Evolutionary conservation across 176 grass and related monocot species (phyloP).

Genomic region (Tillandsia leiboldiana): DNA sequence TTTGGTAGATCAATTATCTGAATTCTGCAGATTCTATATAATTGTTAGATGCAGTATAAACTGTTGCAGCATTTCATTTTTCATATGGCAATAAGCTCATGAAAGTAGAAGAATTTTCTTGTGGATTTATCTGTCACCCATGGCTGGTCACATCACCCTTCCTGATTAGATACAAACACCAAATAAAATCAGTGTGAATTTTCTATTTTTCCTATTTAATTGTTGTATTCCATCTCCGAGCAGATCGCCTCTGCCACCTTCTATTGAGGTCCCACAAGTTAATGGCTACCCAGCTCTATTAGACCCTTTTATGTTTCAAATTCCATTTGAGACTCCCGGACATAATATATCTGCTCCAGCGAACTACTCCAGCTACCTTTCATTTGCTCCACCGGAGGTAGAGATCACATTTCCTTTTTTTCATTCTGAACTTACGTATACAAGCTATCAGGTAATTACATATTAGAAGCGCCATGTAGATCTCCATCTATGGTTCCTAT

Average conservation of each 20-base stretch:
- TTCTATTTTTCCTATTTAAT: neutral
- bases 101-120: no score
- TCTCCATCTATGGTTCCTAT: no score
- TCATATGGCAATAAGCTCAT: no score
- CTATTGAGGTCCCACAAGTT: constrained; percentile 38
- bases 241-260: constrained; percentile 55
- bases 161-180: neutral
- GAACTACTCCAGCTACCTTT: constrained; percentile 68
- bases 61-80: neutral
- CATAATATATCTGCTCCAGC: constrained; percentile 27
- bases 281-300: constrained; percentile 60
- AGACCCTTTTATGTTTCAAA: constrained; percentile 50
- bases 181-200: neutral
- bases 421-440: neutral
- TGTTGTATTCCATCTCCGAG: constrained; percentile 7
- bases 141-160: neutral
- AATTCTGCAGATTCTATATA: no score
- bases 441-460: constrained; percentile 17
- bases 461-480: neutral
- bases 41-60: neutral
- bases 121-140: no score
- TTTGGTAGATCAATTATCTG: no score
- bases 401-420: neutral
- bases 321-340: constrained; percentile 72
- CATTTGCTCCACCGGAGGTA: constrained; percentile 82